Evolutionary conservation across 768 basidiomycete genomes (phyloP), one percentile per base, ranked within the genome.

Genomic region (Suillus cothurnatus): DNA sequence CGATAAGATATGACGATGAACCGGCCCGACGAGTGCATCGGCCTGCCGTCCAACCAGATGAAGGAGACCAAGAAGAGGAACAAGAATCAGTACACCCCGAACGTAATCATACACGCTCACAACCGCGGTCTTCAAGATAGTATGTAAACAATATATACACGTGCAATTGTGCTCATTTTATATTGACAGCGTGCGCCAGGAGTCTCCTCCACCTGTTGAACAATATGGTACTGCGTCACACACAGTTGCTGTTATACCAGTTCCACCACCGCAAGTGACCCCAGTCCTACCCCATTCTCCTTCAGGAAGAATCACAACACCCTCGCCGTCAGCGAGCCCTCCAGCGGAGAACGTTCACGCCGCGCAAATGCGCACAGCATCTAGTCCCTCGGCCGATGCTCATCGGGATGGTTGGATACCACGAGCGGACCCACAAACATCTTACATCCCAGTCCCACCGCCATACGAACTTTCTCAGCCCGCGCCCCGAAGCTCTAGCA

Each of bases 351-450:
- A 67, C 12, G 74, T 77, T 56, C 73, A 49, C 11, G 77, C 77
- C 19, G 71, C 74, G 39, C 74, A 70, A 9, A 70, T 76, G 58
- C 77, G 71, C 49, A 66, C 65, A 41, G 67, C 64, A 56, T 67
- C 75, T 1, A 59, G 55, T 6, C 70, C 53, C 2, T 67, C 61
- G 19, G 60, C 67, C 23, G 63, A 32, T 19, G 15, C 41, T 39
- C 70, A 69, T 43, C 66, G 65, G 1, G 77, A 78, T 26, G 69
- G 64, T 39, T 78, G 72, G 71, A 77, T 78, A 39, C 77, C 75
- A 21, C 67, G 55, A 23, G 65, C 68, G 6, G 75, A 76, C 64
- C 69, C 76, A 53, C 73, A 67, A 26, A 68, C 74, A 2, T 68
- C 71, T 6, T 67, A 68, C 41, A 71, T 74, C 9, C 49, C 17